phyloP scores from a whole-genome alignment of 2,329 filamentous ascomycete genomes.

The Pestalotiopsis sp. region DNA sequence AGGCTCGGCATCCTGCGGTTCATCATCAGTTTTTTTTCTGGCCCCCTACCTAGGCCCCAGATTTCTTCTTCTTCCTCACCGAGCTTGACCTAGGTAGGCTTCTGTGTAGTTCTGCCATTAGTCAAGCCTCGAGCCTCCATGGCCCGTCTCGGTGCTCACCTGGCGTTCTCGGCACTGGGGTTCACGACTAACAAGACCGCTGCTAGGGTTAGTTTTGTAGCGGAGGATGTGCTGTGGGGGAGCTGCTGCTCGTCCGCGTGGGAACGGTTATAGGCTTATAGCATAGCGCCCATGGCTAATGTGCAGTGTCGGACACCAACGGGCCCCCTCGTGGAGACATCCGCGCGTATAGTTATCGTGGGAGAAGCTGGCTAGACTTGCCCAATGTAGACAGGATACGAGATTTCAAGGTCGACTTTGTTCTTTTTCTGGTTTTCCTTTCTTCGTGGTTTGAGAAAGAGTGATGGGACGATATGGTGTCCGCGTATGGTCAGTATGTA shows the following conservation, averaged over 20 bases:
- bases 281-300: neutral
- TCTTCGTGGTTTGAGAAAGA: neutral
- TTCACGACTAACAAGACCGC: neutral
- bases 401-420: neutral
- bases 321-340: conserved; percentile 9
- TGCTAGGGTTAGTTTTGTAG: neutral
- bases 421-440: neutral
- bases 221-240: conserved; percentile 6
- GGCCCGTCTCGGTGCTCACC: neutral
- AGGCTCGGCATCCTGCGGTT: neutral
- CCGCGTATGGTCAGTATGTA: neutral
- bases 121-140: neutral
- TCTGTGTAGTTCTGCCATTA: neutral
- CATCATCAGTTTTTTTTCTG: neutral
- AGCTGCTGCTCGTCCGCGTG: neutral
- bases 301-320: conserved; percentile 10
- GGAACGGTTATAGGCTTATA: neutral
- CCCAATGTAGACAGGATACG: conserved; percentile 2
- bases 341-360: conserved; percentile 3
- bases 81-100: neutral
- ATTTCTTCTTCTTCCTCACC: neutral
- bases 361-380: conserved; percentile 7
- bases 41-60: neutral
- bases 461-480: neutral
- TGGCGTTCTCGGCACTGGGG: neutral